Conservation (phyloP, 148 eudicot genomes). For the Diospyros lotus region DNA sequence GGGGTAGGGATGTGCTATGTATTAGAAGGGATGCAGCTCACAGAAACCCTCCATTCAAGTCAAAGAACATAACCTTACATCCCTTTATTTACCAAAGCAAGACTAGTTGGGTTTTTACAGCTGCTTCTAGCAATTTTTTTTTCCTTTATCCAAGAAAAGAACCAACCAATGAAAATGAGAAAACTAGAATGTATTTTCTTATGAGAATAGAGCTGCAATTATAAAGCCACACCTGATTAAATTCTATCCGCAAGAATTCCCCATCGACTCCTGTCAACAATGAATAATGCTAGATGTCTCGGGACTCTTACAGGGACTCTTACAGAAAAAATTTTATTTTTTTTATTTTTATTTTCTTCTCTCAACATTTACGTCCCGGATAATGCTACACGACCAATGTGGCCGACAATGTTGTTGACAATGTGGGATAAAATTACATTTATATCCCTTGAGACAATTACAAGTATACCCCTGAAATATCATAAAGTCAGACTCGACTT, state of each 20-base stretch:
- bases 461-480: no score
- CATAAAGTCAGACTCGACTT: no score
- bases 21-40: neutral
- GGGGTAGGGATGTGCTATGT: neutral
- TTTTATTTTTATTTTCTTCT: no score
- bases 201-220: neutral
- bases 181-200: neutral
- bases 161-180: neutral
- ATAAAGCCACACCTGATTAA: constrained; percentile 65
- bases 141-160: no score
- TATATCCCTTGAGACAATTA: no score
- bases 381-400: no score
- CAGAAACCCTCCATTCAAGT: neutral
- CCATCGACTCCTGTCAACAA: constrained; percentile 89
- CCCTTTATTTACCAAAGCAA: neutral
- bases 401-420: no score
- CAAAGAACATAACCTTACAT: neutral
- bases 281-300: no score
- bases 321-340: no score
- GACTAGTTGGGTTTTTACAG: constrained; percentile 5
- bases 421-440: no score
- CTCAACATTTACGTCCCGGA: no score
- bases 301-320: no score
- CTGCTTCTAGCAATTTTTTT: neutral
- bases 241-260: constrained; percentile 79